phyloP scores from a whole-genome alignment of 306 rosid species.

The Pueraria montana region DNA sequence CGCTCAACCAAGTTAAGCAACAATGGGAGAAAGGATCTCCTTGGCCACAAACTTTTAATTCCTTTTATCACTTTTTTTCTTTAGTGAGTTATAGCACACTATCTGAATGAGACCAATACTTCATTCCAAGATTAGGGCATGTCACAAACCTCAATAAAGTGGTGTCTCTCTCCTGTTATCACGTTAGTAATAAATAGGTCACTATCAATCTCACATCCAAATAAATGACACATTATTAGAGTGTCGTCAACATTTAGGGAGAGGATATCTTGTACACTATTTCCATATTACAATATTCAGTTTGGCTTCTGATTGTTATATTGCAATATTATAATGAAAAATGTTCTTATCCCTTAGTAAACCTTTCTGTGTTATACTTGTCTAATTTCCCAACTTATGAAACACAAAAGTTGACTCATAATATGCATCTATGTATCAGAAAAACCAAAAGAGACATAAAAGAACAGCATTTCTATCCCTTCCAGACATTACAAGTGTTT shows the following conservation, averaged over 20 bases:
- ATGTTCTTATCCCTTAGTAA: background rate
- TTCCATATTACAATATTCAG: background rate
- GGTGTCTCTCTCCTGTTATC: background rate
- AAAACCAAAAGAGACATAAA: constrained; percentile 33
- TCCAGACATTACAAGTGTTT: constrained; percentile 35
- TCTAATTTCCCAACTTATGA: constrained; percentile 26
- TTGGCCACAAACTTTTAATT: background rate
- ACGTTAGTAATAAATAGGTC: background rate
- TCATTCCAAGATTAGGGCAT: constrained; percentile 10
- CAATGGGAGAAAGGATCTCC: background rate
- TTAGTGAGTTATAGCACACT: background rate
- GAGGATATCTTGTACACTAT: background rate
- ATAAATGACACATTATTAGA: background rate
- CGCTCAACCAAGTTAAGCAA: constrained; percentile 21
- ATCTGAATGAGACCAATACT: constrained; percentile 7
- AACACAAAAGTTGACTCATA: constrained; percentile 7
- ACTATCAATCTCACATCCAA: background rate
- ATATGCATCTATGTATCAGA: constrained; percentile 14
- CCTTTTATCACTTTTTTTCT: background rate
- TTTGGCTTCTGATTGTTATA: constrained; percentile 15
- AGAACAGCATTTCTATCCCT: constrained; percentile 41
- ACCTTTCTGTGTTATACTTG: background rate
- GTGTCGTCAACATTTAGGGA: background rate
- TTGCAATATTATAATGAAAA: constrained; percentile 1
- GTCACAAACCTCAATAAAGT: background rate